Evolutionary conservation across 2,329 filamentous ascomycete genomes (phyloP).

Genomic region (Trichoderma simmonsii): DNA sequence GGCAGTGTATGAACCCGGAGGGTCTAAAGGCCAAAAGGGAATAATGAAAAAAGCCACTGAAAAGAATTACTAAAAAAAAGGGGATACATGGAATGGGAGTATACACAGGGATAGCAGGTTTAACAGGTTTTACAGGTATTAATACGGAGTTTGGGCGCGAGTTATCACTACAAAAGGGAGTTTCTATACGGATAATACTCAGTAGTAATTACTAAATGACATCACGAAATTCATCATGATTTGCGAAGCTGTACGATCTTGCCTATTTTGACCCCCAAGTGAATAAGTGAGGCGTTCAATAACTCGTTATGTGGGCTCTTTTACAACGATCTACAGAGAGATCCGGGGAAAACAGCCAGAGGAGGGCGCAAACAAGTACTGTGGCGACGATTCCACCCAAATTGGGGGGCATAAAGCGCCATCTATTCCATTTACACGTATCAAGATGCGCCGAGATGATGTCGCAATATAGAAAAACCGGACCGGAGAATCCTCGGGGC

Average conservation of each 20-base stretch:
- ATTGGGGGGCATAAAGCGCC: neutral
- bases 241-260: neutral
- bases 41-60: neutral
- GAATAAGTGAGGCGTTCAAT: neutral
- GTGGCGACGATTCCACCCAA: neutral
- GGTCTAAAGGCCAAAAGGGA: neutral
- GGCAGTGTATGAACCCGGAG: constrained; percentile 41
- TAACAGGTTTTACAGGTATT: neutral
- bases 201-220: constrained; percentile 1
- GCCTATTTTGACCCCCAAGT: neutral
- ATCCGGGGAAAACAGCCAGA: neutral
- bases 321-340: neutral
- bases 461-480: neutral
- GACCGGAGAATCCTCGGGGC: neutral
- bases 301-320: neutral
- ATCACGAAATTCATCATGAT: constrained; percentile 8
- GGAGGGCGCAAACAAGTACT: neutral
- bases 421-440: neutral
- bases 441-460: neutral
- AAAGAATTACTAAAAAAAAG: neutral
- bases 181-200: neutral
- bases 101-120: neutral
- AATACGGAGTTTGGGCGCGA: neutral
- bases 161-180: neutral
- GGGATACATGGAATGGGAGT: neutral